These are phyloP conservation scores for Aspergillus fumigatus DNA, from an alignment of 2,329 filamentous ascomycete species.

Conservation along the genomic window DNA sequence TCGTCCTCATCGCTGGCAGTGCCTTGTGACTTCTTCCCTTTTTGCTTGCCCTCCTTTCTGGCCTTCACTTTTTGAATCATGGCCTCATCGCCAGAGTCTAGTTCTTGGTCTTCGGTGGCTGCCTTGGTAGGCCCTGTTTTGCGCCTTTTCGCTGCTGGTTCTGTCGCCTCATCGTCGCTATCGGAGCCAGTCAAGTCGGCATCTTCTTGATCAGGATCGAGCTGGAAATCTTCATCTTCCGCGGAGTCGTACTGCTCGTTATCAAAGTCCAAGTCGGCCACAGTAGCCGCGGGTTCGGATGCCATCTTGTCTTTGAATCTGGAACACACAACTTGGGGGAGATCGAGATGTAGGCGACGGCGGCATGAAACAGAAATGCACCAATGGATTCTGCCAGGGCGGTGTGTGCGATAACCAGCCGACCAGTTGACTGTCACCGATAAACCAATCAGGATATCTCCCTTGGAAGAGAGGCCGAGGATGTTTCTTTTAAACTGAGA, in stretches of 20 bases:
- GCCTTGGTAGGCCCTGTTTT: slow-evolving; percentile 24
- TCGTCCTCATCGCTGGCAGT: slow-evolving; percentile 34
- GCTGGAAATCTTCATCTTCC: slow-evolving; percentile 37
- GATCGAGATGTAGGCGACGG: neutral
- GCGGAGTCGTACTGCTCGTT: slow-evolving; percentile 36
- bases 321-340: neutral
- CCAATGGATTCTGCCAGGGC: slow-evolving; percentile 22
- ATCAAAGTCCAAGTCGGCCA: slow-evolving; percentile 21
- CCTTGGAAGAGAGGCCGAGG: neutral
- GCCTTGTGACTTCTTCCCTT: slow-evolving; percentile 28
- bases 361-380: slow-evolving; percentile 2
- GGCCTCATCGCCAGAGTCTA: slow-evolving; percentile 54
- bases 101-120: slow-evolving; percentile 31
- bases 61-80: slow-evolving; percentile 49
- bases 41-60: slow-evolving; percentile 37
- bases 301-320: slow-evolving; percentile 12
- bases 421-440: neutral
- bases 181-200: slow-evolving; percentile 28
- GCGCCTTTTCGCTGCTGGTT: slow-evolving; percentile 37
- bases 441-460: slow-evolving; percentile 1
- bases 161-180: slow-evolving; percentile 25
- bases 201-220: slow-evolving; percentile 31
- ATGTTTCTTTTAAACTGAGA: neutral
- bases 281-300: slow-evolving; percentile 9
- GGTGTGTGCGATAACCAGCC: slow-evolving; percentile 5